Evolutionary conservation across 2,329 filamentous ascomycete genomes (phyloP), one percentile per base, ranked within the genome.

Genomic region (Cercospora berteroae): DNA sequence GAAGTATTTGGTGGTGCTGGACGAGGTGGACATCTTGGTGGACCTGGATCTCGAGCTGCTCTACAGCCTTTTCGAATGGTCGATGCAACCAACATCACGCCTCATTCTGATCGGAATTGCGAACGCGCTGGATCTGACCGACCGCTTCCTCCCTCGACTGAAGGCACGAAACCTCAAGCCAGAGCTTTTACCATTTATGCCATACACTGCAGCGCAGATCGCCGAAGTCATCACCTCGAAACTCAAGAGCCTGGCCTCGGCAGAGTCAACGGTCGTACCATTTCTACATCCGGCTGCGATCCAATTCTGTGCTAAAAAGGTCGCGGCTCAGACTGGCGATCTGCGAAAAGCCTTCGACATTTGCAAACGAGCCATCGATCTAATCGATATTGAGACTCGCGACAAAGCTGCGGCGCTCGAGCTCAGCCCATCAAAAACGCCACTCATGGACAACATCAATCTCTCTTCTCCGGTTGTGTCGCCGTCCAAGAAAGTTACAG

Each of bases 1-100:
- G 44, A 86, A 91, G 12, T 96, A 91, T 75, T 79, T 98, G n/a
- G 88, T 99, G 31, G 91, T 93, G 1, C 83, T 99, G 66, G 95
- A 99, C 75, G 95, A 99, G 81, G 94, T 99, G 68, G 95, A 99
- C 75, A 92, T 96, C 76, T 89, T 99, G 60, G 84, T 99, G 48
- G 94, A 92, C 1, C 84, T 97, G 70, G 94, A 97, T 73, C 83
- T 95, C 67, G 93, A 96, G 73, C 90, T 95, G 64, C 83, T 99
- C 13, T 97, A 98, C 80, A 91, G 89, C 69, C 84, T 99, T n/a
- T 97, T 99, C 73, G 94, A 97, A 77, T 98, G 94, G 94, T 96
- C 95, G 1, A 83, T 99, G 75, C 88, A 92, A 69, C 89, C 89
- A 70, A 87, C 87, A 1, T 97, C 95, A 0, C 88, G 87, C 20